A percentile compares a stretch with the other conserved stretches of the same genome.
Conservation (phyloP, 306 rosid species). For the Cicer bijugum region DNA sequence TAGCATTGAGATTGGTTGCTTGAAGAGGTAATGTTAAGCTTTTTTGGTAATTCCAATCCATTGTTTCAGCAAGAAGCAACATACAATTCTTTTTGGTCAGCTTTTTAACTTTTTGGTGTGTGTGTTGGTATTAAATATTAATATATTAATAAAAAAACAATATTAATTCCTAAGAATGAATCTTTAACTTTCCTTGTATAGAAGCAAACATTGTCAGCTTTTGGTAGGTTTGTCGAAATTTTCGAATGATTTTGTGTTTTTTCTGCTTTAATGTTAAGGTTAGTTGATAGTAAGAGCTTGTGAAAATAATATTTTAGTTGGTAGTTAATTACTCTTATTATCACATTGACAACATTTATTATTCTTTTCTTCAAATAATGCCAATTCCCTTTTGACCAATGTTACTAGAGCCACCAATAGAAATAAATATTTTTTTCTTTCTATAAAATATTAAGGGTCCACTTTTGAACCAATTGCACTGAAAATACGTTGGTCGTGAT, state of each 20-base stretch:
- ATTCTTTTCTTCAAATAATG: constrained; percentile 40
- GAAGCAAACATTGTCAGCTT: constrained; percentile 68
- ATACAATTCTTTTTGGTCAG: constrained; percentile 57
- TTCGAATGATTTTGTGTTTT: constrained; percentile 41
- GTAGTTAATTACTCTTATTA: constrained; percentile 26
- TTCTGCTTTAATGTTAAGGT: constrained; percentile 32
- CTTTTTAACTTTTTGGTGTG: constrained; percentile 48
- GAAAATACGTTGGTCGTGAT: no score
- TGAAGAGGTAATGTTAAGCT: constrained; percentile 64
- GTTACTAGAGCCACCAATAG: background rate
- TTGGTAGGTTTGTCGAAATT: constrained; percentile 40
- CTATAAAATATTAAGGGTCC: no score
- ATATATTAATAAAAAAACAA: constrained; percentile 40
- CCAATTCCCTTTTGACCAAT: constrained; percentile 36
- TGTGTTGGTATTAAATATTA: constrained; percentile 31
- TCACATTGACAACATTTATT: constrained; percentile 42
- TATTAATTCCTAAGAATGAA: constrained; percentile 55
- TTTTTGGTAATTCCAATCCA: constrained; percentile 67
- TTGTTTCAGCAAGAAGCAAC: constrained; percentile 91
- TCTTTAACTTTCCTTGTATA: constrained; percentile 63
- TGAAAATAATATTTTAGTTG: constrained; percentile 9
- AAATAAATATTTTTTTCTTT: no score
- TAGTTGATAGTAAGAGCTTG: constrained; percentile 5
- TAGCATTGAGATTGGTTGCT: constrained; percentile 69
- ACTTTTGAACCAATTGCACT: no score